phyloP scores from a whole-genome alignment of 177 flowering plant genomes.

The Telopea speciosissima region DNA sequence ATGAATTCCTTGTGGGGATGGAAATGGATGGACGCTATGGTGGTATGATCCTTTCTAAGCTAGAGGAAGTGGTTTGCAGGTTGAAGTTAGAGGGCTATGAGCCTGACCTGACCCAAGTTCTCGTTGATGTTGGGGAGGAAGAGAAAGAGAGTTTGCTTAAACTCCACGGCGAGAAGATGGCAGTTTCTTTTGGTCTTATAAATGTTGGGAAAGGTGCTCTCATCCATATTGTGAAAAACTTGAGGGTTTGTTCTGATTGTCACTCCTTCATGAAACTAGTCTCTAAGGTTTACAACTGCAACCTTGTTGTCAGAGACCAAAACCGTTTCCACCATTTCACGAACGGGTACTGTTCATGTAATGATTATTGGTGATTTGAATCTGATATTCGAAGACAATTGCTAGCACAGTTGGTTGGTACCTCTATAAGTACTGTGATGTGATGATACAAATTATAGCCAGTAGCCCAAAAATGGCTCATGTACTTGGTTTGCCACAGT shows the following conservation, averaged over 20 bases:
- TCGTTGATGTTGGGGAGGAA: conserved; percentile 27
- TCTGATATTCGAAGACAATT: no score
- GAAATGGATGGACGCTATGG: conserved; percentile 13
- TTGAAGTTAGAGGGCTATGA: conserved; percentile 30
- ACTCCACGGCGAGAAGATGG: conserved; percentile 35
- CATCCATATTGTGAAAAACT: conserved; percentile 29
- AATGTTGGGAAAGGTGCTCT: conserved; percentile 13
- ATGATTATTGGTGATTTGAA: conserved; percentile 28
- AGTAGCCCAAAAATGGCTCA: no score
- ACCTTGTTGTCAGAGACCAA: conserved; percentile 30
- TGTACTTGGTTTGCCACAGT: no score
- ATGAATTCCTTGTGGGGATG: conserved; percentile 24
- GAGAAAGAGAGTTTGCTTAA: conserved; percentile 19
- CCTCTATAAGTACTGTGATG: no score
- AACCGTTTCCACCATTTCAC: conserved; percentile 32
- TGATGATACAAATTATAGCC: no score
- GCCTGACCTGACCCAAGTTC: conserved; percentile 26
- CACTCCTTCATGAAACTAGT: conserved; percentile 26
- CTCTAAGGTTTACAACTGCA: conserved; percentile 19
- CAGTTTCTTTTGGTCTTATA: conserved; percentile 32
- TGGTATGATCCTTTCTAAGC: conserved; percentile 14
- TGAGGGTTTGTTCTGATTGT: conserved; percentile 36
- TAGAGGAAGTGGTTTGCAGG: conserved; percentile 22
- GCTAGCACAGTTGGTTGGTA: no score
- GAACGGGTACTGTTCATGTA: conserved; percentile 33